Evolutionary conservation across 2,329 filamentous ascomycete genomes (phyloP), one percentile per base, ranked within the genome.

Genomic region (Aspergillus arachidicola): DNA sequence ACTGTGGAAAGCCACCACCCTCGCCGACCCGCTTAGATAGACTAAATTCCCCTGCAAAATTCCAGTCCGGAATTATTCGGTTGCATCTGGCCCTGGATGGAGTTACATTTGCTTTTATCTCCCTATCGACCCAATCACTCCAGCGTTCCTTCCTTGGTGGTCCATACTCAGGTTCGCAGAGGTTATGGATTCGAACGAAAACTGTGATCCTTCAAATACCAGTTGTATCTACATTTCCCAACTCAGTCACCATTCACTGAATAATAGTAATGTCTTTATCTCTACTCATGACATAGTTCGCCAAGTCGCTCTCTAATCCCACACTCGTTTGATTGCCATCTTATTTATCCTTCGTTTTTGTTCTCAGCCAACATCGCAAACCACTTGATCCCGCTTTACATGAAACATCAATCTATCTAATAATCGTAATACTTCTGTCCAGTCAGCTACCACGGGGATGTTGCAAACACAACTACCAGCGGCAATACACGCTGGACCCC

Each of bases 221-320:
- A 51, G 19, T 23, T 11, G n/a, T 34, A 38, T 41, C 45, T 51
- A n/a, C 51, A 58, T 30, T 48, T 34, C 32, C 41, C 59, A 48
- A 56, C 26, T 48, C 61, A 57, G 23, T 10, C 23, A 14, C 4
- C 30, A 50, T 50, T 59, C 34, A 51, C 32, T 53, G 30, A 28
- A 30, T 30, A n/a, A 30, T 41, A n/a, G 32, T 16, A 26, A 34
- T 28, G 10, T 43, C 7, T 51, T 21, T 61, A 61, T 61, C 34
- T 48, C 58, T 64, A 65, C 55, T 45, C 41, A 68, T 66, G 67
- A 54, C 58, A 66, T 68, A 64, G 38, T 61, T 30, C 53, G 55
- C 53, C 51, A 59, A 58, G 58, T 58, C 68, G 34, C 58, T 69
- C 66, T 60, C 64, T 68, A 58, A 58, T 60, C 41, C 51, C 50